Percentiles rank a stretch among this genome's conserved stretches.
These are phyloP conservation scores for Pisolithus albus DNA, from an alignment of 768 basidiomycete species.

Conservation along the genomic window DNA sequence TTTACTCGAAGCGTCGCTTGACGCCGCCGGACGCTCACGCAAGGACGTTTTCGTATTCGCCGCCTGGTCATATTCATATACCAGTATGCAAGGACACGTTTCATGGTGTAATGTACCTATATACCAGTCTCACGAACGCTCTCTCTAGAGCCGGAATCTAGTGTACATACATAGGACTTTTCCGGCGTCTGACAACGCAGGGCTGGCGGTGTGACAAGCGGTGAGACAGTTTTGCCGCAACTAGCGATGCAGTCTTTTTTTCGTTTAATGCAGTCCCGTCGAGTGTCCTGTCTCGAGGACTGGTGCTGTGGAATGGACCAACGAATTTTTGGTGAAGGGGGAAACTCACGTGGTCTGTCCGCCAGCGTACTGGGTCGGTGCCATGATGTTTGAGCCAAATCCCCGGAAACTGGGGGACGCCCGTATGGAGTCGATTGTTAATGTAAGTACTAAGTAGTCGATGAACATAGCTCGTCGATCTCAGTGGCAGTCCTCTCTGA, in stretches of 20 bases:
- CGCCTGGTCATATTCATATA: constrained; percentile 8
- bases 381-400: neutral
- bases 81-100: constrained; percentile 1
- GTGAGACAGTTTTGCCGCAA: neutral
- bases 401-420: neutral
- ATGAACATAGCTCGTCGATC: neutral
- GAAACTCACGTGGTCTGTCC: neutral
- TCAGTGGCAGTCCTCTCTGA: too few species aligned
- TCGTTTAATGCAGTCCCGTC: neutral
- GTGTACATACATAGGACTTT: neutral
- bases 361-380: constrained; percentile 1
- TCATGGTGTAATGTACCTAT: constrained; percentile 2
- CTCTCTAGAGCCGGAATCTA: neutral
- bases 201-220: neutral
- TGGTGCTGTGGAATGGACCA: neutral
- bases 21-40: neutral
- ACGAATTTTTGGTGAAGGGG: neutral
- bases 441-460: neutral
- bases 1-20: neutral
- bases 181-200: too few species aligned
- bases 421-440: neutral
- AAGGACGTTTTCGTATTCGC: neutral
- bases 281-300: too few species aligned
- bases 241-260: neutral
- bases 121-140: neutral